Evolutionary conservation across 805 yeast species (phyloP).

Genomic region (Candida gorgasii): DNA sequence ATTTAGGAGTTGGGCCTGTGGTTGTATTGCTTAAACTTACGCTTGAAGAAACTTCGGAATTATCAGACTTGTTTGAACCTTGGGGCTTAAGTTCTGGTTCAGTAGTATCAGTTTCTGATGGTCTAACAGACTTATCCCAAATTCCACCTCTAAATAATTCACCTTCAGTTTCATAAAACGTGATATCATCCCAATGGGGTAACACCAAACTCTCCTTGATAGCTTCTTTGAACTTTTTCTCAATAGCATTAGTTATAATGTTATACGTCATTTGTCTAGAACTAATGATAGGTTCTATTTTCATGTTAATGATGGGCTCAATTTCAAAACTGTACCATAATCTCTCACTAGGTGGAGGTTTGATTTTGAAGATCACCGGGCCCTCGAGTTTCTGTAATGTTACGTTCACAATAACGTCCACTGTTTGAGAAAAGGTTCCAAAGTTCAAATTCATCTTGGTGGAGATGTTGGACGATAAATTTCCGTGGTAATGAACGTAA

Average conservation of each 20-base stretch:
- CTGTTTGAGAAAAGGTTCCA: slow-evolving; percentile 68
- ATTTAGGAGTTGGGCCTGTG: slow-evolving; percentile 8
- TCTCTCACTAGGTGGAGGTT: slow-evolving; percentile 89
- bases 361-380: slow-evolving; percentile 63
- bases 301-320: slow-evolving; percentile 74
- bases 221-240: slow-evolving; percentile 75
- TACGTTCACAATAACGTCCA: slow-evolving; percentile 70
- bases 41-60: slow-evolving; percentile 1
- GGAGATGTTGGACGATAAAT: slow-evolving; percentile 71
- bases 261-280: slow-evolving; percentile 77
- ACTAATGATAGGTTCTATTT: slow-evolving; percentile 89
- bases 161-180: slow-evolving; percentile 61
- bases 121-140: slow-evolving; percentile 59
- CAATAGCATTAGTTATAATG: slow-evolving; percentile 77
- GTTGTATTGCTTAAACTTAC: not conserved
- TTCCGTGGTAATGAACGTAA: slow-evolving; percentile 71
- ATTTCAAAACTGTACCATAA: slow-evolving; percentile 86
- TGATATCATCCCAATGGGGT: slow-evolving; percentile 88
- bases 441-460: slow-evolving; percentile 77
- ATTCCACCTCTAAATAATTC: slow-evolving; percentile 91
- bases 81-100: slow-evolving; percentile 6
- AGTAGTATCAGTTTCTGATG: not conserved
- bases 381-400: slow-evolving; percentile 73
- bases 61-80: slow-evolving; percentile 8
- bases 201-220: slow-evolving; percentile 75